Evolutionary conservation across 805 yeast species (phyloP).

Genomic region (Candida easanensis): DNA sequence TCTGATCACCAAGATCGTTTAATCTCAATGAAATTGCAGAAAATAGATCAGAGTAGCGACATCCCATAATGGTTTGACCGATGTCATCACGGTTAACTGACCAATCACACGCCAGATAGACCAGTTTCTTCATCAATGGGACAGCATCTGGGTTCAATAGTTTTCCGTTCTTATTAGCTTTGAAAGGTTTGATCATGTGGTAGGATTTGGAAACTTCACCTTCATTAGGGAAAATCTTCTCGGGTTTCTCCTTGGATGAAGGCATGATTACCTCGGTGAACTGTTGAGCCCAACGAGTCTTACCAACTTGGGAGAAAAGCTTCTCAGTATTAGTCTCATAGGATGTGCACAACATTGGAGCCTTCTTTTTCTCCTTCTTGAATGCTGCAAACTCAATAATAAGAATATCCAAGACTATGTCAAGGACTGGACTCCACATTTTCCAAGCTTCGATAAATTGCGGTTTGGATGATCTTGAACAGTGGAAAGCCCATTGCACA

Average conservation of each 20-base stretch:
- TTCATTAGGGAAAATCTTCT: conserved; percentile 20
- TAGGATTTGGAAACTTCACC: conserved; percentile 17
- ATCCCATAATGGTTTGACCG: neutral
- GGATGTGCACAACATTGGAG: neutral
- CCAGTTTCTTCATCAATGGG: conserved; percentile 10
- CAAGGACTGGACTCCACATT: conserved; percentile 23
- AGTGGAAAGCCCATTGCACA: conserved; percentile 30
- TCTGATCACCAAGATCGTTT: conserved; percentile 7
- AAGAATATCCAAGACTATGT: conserved; percentile 19
- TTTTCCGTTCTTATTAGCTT: neutral
- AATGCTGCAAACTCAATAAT: conserved; percentile 12
- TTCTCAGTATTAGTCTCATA: conserved; percentile 7
- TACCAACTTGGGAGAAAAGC: conserved; percentile 16
- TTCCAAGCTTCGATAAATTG: conserved; percentile 17
- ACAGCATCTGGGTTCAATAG: conserved; percentile 5
- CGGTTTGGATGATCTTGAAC: conserved; percentile 20
- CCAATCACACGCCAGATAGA: conserved; percentile 10
- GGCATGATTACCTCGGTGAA: conserved; percentile 18
- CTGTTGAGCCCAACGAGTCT: conserved; percentile 9
- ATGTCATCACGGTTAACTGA: conserved; percentile 1
- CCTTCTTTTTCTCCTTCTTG: neutral
- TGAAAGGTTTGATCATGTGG: neutral
- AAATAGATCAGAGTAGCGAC: neutral
- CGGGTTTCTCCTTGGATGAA: neutral
- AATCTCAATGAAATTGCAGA: neutral